phyloP scores from a whole-genome alignment of 108 stramenopile genomes.

The Cylindrotheca fusiformis region DNA sequence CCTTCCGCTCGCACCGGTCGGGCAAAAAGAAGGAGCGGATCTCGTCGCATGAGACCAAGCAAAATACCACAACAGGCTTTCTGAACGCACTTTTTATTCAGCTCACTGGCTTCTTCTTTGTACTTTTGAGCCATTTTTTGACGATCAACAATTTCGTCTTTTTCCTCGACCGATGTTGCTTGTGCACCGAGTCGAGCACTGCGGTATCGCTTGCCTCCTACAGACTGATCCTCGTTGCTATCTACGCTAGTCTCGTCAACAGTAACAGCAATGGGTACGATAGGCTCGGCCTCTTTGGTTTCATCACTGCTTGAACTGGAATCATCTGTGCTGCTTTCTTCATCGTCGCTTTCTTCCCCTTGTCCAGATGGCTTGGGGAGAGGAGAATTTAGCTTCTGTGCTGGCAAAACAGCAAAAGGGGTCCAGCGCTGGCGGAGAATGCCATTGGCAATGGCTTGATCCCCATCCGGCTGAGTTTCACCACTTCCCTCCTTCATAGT shows the following conservation, averaged over 20 bases:
- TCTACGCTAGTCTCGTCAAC: constrained; percentile 11
- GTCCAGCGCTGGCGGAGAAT: constrained; percentile 62
- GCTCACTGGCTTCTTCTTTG: constrained; percentile 55
- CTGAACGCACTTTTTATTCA: constrained; percentile 50
- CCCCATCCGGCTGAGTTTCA: constrained; percentile 36
- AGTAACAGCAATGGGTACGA: neutral
- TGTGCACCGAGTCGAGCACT: constrained; percentile 17
- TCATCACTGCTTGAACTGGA: neutral
- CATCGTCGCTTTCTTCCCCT: constrained; percentile 7
- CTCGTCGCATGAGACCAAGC: constrained; percentile 66
- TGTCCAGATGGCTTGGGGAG: constrained; percentile 13
- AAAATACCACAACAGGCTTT: constrained; percentile 71
- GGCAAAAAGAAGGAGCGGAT: constrained; percentile 77
- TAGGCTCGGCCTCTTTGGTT: neutral
- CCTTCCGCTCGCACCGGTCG: constrained; percentile 68
- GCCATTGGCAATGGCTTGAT: constrained; percentile 36
- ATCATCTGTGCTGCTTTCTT: constrained; percentile 1
- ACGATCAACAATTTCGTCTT: constrained; percentile 29
- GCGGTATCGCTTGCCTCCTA: constrained; percentile 6
- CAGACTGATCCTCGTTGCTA: neutral
- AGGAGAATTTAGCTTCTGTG: constrained; percentile 37
- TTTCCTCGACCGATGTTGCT: neutral
- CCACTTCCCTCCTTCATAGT: constrained; percentile 37
- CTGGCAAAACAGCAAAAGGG: constrained; percentile 65
- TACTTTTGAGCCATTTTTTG: constrained; percentile 27